Percentiles rank a stretch among this genome's conserved stretches.
Evolutionary conservation across 176 grass and related monocot genomes (phyloP).

Genomic region (Metroxylon sagu): DNA sequence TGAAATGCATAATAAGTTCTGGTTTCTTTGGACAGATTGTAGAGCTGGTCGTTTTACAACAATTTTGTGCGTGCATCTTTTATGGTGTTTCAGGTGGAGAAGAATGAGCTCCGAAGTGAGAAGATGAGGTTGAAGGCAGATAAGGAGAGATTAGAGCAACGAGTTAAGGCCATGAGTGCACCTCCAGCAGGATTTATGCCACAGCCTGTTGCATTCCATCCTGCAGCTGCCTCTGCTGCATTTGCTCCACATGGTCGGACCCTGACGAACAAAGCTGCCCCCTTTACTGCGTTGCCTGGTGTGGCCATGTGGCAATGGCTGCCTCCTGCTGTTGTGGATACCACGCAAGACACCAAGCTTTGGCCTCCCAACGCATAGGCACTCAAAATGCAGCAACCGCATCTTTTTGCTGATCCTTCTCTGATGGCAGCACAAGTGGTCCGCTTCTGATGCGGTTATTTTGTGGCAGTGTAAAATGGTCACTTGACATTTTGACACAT

Average conservation of each 20-base stretch:
- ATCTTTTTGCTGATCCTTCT: no score
- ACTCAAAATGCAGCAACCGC: no score
- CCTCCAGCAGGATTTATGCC: conserved; percentile 53
- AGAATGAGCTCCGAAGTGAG: conserved; percentile 68
- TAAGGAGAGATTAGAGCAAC: conserved; percentile 65
- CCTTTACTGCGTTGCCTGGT: conserved; percentile 34
- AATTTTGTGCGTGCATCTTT: no score
- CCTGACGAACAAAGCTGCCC: conserved; percentile 34
- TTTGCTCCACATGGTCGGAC: conserved; percentile 30
- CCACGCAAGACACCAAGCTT: conserved; percentile 73
- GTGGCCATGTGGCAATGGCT: conserved; percentile 86
- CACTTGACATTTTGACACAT: no score
- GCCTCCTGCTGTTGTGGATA: conserved; percentile 52
- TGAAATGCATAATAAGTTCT: no score
- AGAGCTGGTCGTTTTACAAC: no score
- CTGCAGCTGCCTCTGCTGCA: conserved; percentile 15
- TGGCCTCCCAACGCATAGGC: conserved; percentile 82
- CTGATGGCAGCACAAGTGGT: no score
- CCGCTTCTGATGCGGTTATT: no score
- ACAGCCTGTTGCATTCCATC: conserved; percentile 46
- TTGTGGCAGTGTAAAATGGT: no score
- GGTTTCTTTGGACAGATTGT: neutral
- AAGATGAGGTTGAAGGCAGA: conserved; percentile 68
- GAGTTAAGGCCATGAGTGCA: conserved; percentile 43
- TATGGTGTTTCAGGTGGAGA: conserved; percentile 45